Evolutionary conservation across 1,284 basidiomycete genomes (phyloP), one percentile per base, ranked within the genome.

Genomic region (Rhodotorula sp.): DNA sequence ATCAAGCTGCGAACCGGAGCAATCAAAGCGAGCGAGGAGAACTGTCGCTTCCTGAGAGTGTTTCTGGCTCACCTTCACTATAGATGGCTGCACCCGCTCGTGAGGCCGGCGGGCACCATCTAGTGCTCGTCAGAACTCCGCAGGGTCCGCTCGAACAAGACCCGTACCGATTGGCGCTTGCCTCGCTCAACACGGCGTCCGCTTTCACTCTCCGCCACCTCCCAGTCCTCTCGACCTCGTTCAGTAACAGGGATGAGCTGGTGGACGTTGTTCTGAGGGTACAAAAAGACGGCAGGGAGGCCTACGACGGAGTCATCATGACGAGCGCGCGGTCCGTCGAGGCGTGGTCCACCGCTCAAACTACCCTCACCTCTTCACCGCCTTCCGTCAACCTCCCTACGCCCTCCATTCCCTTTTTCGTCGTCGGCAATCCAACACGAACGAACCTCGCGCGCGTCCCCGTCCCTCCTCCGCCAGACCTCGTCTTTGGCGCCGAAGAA

Each of bases 251-350:
- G 10, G 76, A 82, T 2, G 64, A 74, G n/a, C 83, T 92, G 29
- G 75, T 78, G 29, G 70, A 76, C 19, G 80, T 84, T 54, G 78
- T 90, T 55, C 61, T 68, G 1, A 3, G 11, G 8, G 27, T 61
- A 11, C 36, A 61, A 27, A 13, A 4, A 2, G 17, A 34, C 2
- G 83, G 83, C 6, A 64, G 73, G 2, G 71, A 67, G 6, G 73
- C 77, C 44, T 82, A 83, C 64, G 80, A 79, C 11, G 90, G 87
- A 7, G 87, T 90, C 6, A 84, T 91, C 58, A 78, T 91, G 29
- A 91, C 90, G 1, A 90, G 89, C 76, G 86, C 84, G 32, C 82
- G 90, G 57, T 85, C 88, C 1, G 86, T 86, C 68, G 87, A 90
- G 57, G 88, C 88, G 1, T 90, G 89, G 86, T 81, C 79, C 44